Evolutionary conservation across 1,284 basidiomycete genomes (phyloP), one percentile per base, ranked within the genome.

Genomic region (Malassezia obtusa): DNA sequence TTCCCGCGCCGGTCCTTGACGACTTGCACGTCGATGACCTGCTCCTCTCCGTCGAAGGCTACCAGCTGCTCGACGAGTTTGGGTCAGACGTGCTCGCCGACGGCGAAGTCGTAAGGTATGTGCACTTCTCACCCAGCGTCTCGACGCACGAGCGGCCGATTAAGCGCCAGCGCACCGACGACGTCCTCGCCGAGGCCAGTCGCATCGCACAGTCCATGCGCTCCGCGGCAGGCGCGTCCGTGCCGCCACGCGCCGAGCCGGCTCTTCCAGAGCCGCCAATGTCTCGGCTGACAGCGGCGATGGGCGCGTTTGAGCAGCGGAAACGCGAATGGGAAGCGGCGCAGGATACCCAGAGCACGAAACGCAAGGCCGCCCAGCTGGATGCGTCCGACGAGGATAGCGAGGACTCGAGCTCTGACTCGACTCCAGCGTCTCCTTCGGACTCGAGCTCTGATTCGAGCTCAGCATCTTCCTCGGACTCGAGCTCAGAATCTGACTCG

Each of bases 31-130:
- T 36, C 4, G 11, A n/a, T n/a, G 11, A 19, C 0, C 28, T 52
- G 1, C 28, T 30, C 0, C 28, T 36, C 17, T 3, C 10, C 4
- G 6, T 47, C 1, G 46, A 39, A 4, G 47, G 46, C 8, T 28
- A 22, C 12, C 28, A 15, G 25, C 19, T 51, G 25, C 14, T 60
- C 28, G 45, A 53, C 21, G 24, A 26, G 3, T 36, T 44, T 24
- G 64, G 59, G 39, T 45, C 58, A 3, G 50, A 57, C 11, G 45
- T 60, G 9, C 21, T 66, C 14, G 49, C 57, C 2, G 64, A 66
- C 35, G 59, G 51, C 9, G 64, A 64, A 24, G 37, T 43, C 3
- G 11, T 65, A n/a, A 40, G 45, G 49, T 50, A 36, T 25, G 49
- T 50, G 6, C 14, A 1, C 19, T 8, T 2, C 32, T 45, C 4